Conservation (phyloP, 345 rosid genomes). For the Eucalyptus grandis region DNA sequence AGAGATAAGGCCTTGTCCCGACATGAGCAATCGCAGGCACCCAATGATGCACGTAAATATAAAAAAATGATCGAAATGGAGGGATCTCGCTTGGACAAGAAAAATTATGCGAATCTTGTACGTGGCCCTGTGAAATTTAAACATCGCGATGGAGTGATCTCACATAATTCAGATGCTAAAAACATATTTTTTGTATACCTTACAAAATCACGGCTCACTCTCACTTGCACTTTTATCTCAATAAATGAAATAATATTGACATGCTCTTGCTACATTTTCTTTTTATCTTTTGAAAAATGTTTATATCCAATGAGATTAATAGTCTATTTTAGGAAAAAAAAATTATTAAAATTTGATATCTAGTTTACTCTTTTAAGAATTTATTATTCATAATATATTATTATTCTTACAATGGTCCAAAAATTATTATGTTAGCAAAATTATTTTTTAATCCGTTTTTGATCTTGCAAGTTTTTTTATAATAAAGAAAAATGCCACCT, state of each 20-base stretch:
- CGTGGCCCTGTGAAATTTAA: neutral
- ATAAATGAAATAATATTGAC: neutral
- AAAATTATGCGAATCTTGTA: no score
- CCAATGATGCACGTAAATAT: neutral
- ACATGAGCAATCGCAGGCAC: neutral
- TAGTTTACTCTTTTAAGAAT: rapidly evolving
- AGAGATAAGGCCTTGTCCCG: neutral
- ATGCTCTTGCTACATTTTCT: neutral
- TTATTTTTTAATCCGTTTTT: rapidly evolving
- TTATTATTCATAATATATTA: rapidly evolving
- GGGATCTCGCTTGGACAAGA: no score
- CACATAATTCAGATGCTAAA: neutral
- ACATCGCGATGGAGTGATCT: neutral
- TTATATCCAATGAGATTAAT: neutral
- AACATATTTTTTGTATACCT: neutral
- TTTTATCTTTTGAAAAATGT: neutral
- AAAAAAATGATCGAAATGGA: no score
- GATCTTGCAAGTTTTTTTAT: neutral
- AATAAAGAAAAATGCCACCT: neutral
- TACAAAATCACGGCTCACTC: neutral
- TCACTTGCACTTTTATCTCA: no score
- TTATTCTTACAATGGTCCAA: rapidly evolving
- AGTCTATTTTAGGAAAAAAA: no score
- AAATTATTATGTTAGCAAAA: no score
- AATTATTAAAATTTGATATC: no score